phyloP scores from a whole-genome alignment of 176 grass and related monocot species.

The Avena sativa region DNA sequence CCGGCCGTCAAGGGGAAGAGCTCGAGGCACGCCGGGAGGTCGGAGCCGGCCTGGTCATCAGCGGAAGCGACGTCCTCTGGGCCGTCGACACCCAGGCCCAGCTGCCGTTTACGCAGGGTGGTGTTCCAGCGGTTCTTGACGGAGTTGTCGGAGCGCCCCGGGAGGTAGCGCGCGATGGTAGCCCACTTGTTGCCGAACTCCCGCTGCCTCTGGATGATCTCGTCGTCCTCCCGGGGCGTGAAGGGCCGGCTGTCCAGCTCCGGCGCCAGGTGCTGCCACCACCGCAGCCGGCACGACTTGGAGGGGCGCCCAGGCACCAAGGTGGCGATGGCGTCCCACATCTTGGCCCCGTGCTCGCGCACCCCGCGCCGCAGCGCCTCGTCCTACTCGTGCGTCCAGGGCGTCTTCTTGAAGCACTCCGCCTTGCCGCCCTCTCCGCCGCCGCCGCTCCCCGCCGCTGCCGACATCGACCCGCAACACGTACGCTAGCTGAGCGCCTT shows the following conservation, averaged over 20 bases:
- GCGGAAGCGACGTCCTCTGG: no score
- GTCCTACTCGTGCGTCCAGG: slow-evolving; percentile 73
- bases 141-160: slow-evolving; percentile 69
- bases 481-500: not conserved
- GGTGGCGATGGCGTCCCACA: slow-evolving; percentile 47
- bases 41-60: not conserved
- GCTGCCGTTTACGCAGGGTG: slow-evolving; percentile 50
- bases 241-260: slow-evolving; percentile 58
- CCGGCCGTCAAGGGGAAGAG: slow-evolving; percentile 14
- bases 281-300: slow-evolving; percentile 77
- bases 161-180: slow-evolving; percentile 68
- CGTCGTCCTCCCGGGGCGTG: slow-evolving; percentile 61
- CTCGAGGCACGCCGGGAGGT: slow-evolving; percentile 12
- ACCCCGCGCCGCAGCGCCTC: slow-evolving; percentile 51
- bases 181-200: slow-evolving; percentile 85
- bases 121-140: slow-evolving; percentile 92
- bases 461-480: slow-evolving; percentile 9
- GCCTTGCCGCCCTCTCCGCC: not conserved
- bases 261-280: slow-evolving; percentile 76
- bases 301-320: slow-evolving; percentile 42
- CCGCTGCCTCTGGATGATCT: slow-evolving; percentile 58
- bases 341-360: slow-evolving; percentile 56
- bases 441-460: not conserved
- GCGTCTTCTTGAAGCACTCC: slow-evolving; percentile 51
- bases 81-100: not conserved